Base-by-base conservation (phyloP, 805 yeast species). In the Debaryomyces prosopidis region DNA sequence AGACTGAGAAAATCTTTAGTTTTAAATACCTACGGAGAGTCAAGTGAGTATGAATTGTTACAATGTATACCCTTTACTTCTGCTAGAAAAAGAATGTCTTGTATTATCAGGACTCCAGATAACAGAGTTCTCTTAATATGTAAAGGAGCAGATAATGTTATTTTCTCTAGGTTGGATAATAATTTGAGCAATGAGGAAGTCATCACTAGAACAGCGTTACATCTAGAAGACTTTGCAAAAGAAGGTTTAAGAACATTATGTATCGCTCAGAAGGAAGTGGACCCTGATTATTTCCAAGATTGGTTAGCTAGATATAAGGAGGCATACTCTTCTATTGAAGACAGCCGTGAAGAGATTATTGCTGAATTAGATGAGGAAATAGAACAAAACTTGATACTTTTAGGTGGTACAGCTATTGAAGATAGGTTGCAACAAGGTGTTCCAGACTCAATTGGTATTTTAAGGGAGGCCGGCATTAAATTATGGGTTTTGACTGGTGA, bases 401-500 rank as follows among this genome's bases (percentile, higher is more conserved):
- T 87, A 40, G 94, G 94, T 15, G 89, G 90, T 17, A 87, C 94
- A 14, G 94, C 90, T 10, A 86, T 87, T 58, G 94, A 87, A 61
- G 94, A 87, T 59, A 71, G 86, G 53, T 73, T 87, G 40, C 94
- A 87, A 60, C 82, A 79, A 34, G 91, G 89, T 47, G 94, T 87
- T 16, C 90, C 92, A 0, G 84, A 81, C 42, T 73, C 92, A 1
- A 87, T 87, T 54, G 77, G 84, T 12, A 61, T 81, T 34, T 71
- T 87, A 41, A 80, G 82, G 5, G 69, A 76, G 39, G 92, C 91
- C 0, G 94, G 94, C 40, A 82, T 87, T 55, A 87, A 87, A 62
- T 69, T 87, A 40, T 87, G 94, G 94, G 91, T 87, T 43, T 71
- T 87, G 26, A 87, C 94, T 8, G 94, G 94, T 51, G 94, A 87